phyloP scores from a whole-genome alignment of 176 grass and related monocot species.

The Themeda triandra region DNA sequence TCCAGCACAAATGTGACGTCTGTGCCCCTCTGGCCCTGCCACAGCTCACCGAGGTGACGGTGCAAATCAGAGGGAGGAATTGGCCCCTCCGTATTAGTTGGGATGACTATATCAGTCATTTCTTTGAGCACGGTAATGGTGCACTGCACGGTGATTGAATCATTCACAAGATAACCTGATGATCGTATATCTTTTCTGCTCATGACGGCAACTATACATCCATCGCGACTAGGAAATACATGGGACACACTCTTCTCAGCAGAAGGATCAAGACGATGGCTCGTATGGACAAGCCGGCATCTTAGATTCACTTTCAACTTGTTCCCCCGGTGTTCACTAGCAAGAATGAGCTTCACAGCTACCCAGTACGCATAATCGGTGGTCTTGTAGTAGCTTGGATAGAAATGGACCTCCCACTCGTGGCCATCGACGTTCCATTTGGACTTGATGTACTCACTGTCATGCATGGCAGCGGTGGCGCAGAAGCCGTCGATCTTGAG shows the following conservation, averaged over 20 bases:
- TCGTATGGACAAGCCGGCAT: neutral
- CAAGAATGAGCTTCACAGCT: neutral
- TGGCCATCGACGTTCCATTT: too few relatives aligned
- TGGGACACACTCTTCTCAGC: neutral
- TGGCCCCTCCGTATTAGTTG: too few relatives aligned
- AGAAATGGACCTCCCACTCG: neutral
- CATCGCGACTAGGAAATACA: neutral
- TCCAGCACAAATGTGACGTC: slow-evolving; percentile 27
- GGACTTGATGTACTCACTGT: too few relatives aligned
- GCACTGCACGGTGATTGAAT: too few relatives aligned
- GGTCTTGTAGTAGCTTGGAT: neutral
- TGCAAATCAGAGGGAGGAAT: too few relatives aligned
- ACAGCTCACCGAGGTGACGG: neutral
- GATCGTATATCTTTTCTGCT: too few relatives aligned
- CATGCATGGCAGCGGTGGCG: too few relatives aligned
- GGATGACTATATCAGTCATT: too few relatives aligned
- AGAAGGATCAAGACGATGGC: neutral
- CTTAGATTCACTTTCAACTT: neutral
- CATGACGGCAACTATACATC: too few relatives aligned
- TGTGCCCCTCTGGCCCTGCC: neutral
- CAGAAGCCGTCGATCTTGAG: too few relatives aligned
- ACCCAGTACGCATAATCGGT: accelerated
- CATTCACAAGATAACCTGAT: too few relatives aligned
- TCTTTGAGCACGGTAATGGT: too few relatives aligned
- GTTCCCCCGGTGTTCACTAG: neutral